phyloP scores from a whole-genome alignment of 257 asterid genomes.

The Solanum paucissectum region DNA sequence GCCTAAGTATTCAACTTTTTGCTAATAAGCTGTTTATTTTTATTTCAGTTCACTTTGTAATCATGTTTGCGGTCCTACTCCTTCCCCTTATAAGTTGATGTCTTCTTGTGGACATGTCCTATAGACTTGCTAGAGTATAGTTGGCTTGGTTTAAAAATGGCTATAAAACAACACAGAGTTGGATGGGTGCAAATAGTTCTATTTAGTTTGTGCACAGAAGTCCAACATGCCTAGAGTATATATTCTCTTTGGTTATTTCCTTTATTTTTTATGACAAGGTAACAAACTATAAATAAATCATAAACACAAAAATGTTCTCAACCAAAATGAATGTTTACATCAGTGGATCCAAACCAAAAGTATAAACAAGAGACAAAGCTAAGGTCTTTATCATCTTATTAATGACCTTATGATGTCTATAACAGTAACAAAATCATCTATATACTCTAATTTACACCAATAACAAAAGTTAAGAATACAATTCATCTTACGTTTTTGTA shows the following conservation, averaged over 20 bases:
- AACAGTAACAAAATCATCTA: neutral
- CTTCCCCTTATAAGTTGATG: neutral
- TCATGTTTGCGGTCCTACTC: neutral
- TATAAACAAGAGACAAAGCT: neutral
- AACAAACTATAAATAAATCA: neutral
- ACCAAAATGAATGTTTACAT: neutral
- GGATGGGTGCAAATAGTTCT: neutral
- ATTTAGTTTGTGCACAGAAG: neutral
- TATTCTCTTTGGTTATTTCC: neutral
- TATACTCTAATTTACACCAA: neutral
- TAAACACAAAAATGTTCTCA: neutral
- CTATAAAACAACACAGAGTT: neutral
- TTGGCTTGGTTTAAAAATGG: neutral
- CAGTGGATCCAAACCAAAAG: neutral
- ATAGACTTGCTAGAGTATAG: neutral
- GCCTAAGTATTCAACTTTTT: neutral
- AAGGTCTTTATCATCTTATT: neutral
- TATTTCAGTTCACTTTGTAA: neutral
- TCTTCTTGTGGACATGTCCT: neutral
- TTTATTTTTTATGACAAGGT: neutral
- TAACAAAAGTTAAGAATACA: neutral
- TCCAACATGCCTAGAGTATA: neutral
- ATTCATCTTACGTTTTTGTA: neutral
- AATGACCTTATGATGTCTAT: neutral
- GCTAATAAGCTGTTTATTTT: neutral